Evolutionary conservation across 2,329 filamentous ascomycete species (phyloP).

Genomic region (Epichloe scottii): DNA sequence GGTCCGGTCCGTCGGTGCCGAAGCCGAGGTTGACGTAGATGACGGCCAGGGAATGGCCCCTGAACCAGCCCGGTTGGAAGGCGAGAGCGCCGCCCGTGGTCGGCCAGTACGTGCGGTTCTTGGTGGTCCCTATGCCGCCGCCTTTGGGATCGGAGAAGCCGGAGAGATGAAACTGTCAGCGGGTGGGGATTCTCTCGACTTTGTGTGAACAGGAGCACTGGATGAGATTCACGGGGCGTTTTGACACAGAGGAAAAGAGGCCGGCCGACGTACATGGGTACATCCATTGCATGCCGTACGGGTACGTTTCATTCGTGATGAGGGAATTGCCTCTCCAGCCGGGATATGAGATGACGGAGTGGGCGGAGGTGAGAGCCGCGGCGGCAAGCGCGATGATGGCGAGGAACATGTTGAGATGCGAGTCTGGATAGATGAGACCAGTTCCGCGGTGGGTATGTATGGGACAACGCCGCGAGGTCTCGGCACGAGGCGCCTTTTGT

Average conservation of each 20-base stretch:
- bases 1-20: slow-evolving; percentile 51
- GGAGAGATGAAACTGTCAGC: background rate
- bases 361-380: slow-evolving; percentile 45
- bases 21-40: slow-evolving; percentile 88
- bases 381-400: slow-evolving; percentile 26
- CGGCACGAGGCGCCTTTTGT: background rate
- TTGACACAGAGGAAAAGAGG: too few species aligned
- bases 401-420: background rate
- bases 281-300: slow-evolving; percentile 89
- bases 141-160: slow-evolving; percentile 39
- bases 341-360: slow-evolving; percentile 76
- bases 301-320: slow-evolving; percentile 63
- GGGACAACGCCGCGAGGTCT: background rate
- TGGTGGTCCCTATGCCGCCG: slow-evolving; percentile 65
- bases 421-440: background rate
- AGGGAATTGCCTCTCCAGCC: slow-evolving; percentile 82
- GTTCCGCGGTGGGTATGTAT: background rate
- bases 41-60: slow-evolving; percentile 68
- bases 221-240: background rate
- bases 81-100: slow-evolving; percentile 74
- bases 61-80: slow-evolving; percentile 93
- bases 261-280: slow-evolving; percentile 64
- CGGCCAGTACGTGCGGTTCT: slow-evolving; percentile 88
- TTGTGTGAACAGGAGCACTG: background rate
- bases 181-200: background rate